Percentiles rank a stretch among this genome's conserved stretches.
Conservation (phyloP, 805 yeast genomes). For the Cyberlindnera lachancei region DNA sequence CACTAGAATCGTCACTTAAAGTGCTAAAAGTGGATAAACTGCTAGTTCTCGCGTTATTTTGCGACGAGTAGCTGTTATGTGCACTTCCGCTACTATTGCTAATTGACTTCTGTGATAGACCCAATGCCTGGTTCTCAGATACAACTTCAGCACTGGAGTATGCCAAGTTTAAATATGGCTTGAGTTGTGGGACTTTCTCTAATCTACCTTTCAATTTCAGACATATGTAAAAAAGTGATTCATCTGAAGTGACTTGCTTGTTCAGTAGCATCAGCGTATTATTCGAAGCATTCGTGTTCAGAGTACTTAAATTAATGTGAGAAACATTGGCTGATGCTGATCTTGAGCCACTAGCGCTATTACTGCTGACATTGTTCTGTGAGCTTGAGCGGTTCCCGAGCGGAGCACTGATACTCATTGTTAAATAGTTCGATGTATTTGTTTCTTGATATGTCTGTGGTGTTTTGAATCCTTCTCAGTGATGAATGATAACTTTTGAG, state of each 20-base stretch:
- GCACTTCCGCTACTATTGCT: conserved; percentile 11
- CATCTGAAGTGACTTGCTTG: conserved; percentile 50
- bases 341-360: conserved; percentile 3
- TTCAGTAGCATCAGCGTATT: conserved; percentile 46
- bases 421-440: too few relatives aligned
- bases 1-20: conserved; percentile 26
- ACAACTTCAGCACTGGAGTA: conserved; percentile 57
- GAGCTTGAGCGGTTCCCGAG: conserved; percentile 1
- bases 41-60: conserved; percentile 24
- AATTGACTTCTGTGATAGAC: conserved; percentile 30
- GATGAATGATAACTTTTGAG: too few relatives aligned
- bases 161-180: conserved; percentile 59
- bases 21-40: conserved; percentile 27
- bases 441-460: too few relatives aligned
- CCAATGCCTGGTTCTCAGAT: conserved; percentile 64
- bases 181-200: conserved; percentile 56
- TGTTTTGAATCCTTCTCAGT: too few relatives aligned
- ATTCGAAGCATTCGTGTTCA: too few relatives aligned
- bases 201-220: conserved; percentile 46
- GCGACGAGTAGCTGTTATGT: conserved; percentile 5
- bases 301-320: conserved; percentile 3
- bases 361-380: background rate
- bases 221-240: conserved; percentile 67
- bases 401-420: background rate
- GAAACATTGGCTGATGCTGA: conserved; percentile 10